Evolutionary conservation across 1,139 yeast species (phyloP).

Genomic region (Debaryomyces fabryi): DNA sequence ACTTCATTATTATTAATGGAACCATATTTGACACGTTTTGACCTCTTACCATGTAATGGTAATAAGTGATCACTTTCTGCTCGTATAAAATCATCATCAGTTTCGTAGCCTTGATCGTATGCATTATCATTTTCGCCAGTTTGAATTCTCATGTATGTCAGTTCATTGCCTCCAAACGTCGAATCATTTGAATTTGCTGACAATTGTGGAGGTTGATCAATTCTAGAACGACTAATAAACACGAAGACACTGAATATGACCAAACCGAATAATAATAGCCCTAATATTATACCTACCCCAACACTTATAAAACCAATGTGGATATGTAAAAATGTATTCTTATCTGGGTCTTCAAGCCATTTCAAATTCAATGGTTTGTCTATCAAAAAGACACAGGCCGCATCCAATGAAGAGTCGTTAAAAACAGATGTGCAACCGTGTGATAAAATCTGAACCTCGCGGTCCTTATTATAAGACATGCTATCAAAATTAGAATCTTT

Average conservation of each 20-base stretch:
- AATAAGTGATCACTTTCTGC: constrained; percentile 37
- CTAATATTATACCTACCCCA: constrained; percentile 65
- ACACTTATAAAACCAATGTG: constrained; percentile 68
- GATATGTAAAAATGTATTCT: constrained; percentile 51
- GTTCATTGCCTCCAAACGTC: constrained; percentile 24
- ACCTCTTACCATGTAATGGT: constrained; percentile 27
- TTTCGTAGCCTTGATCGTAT: constrained; percentile 48
- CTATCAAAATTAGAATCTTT: constrained; percentile 24
- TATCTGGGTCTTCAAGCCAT: constrained; percentile 55
- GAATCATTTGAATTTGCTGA: constrained; percentile 12
- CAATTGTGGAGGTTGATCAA: constrained; percentile 8
- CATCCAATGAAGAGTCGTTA: constrained; percentile 18
- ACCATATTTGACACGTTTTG: constrained; percentile 21
- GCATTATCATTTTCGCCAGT: constrained; percentile 29
- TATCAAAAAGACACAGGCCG: constrained; percentile 66
- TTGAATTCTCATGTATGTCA: constrained; percentile 45
- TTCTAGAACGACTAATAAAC: constrained; percentile 27
- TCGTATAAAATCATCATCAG: constrained; percentile 43
- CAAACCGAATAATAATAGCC: constrained; percentile 47
- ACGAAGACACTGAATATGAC: constrained; percentile 32
- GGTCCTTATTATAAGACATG: constrained; percentile 55
- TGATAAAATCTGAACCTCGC: constrained; percentile 64
- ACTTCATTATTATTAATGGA: constrained; percentile 14
- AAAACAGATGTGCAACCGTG: constrained; percentile 64
- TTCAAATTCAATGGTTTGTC: constrained; percentile 59